phyloP scores from a whole-genome alignment of 208 protist genomes.

The Phytomonas sp. region DNA sequence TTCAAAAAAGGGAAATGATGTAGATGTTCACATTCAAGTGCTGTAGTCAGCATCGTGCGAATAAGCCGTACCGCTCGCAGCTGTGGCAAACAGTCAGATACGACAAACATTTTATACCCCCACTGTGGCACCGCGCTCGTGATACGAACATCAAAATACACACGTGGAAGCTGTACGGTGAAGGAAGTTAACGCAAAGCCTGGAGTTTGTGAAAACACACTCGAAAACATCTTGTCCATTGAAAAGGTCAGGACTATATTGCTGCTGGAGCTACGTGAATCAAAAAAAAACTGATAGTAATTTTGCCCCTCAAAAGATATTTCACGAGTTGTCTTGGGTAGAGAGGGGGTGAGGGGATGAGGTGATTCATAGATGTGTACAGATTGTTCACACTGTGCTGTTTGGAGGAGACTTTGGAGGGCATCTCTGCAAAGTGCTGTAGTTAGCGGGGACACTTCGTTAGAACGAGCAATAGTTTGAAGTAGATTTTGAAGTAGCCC shows the following conservation, averaged over 20 bases:
- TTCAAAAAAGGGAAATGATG: constrained; percentile 5
- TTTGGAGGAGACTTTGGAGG: constrained; percentile 1
- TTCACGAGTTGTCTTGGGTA: constrained; percentile 1
- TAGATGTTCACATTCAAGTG: constrained; percentile 18
- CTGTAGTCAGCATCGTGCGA: constrained; percentile 30
- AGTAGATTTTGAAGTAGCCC: background rate
- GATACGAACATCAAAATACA: constrained; percentile 18
- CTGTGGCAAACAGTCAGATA: constrained; percentile 56
- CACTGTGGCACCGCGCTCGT: constrained; percentile 53
- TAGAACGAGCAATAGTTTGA: background rate
- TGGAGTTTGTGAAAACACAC: constrained; percentile 3
- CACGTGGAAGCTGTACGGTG: background rate
- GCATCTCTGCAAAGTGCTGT: background rate
- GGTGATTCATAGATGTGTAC: background rate
- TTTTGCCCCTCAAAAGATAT: background rate
- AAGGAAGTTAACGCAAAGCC: constrained; percentile 3
- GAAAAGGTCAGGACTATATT: constrained; percentile 8
- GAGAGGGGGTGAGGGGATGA: background rate
- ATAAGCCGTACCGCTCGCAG: constrained; percentile 56
- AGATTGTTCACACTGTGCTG: background rate
- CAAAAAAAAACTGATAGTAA: constrained; percentile 5
- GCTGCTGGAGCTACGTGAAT: constrained; percentile 5
- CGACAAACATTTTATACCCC: constrained; percentile 73
- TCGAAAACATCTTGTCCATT: background rate
- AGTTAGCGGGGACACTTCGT: background rate